These are phyloP conservation scores for Alternaria angustiovoidea DNA, from an alignment of 2,329 filamentous ascomycete species.

Conservation along the genomic window DNA sequence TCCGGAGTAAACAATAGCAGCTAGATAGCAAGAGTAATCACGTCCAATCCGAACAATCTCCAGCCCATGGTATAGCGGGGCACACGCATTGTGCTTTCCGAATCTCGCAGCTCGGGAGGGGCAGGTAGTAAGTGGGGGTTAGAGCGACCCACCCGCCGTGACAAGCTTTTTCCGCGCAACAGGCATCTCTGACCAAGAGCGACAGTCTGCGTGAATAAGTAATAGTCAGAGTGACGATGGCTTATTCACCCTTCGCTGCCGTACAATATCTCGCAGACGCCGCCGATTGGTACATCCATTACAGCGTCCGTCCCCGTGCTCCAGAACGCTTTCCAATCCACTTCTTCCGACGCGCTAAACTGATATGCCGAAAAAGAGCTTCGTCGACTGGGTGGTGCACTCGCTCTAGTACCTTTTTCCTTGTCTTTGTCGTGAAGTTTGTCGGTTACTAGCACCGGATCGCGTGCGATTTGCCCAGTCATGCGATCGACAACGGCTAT, in stretches of 20 bases:
- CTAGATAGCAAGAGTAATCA: constrained; percentile 15
- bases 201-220: constrained; percentile 11
- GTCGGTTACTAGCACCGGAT: constrained; percentile 33
- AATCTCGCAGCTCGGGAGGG: constrained; percentile 32
- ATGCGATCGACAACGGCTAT: constrained; percentile 77
- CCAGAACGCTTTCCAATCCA: constrained; percentile 86
- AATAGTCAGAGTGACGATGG: constrained; percentile 26
- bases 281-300: constrained; percentile 93
- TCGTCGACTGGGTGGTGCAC: constrained; percentile 47
- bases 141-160: constrained; percentile 14
- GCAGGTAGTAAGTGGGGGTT: constrained; percentile 31
- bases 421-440: constrained; percentile 37
- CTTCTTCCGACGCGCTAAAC: constrained; percentile 51
- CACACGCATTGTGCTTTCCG: constrained; percentile 27
- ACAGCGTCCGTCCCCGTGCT: constrained; percentile 94
- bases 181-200: neutral
- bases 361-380: constrained; percentile 44
- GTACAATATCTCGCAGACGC: constrained; percentile 94
- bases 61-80: constrained; percentile 18
- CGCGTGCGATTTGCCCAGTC: constrained; percentile 66
- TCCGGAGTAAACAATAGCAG: constrained; percentile 13
- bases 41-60: constrained; percentile 18
- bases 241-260: constrained; percentile 60
- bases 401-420: constrained; percentile 52
- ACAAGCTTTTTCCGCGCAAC: constrained; percentile 27